These are phyloP conservation scores for Pichia cephalocereana DNA, from an alignment of 805 yeast species.

Conservation along the genomic window DNA sequence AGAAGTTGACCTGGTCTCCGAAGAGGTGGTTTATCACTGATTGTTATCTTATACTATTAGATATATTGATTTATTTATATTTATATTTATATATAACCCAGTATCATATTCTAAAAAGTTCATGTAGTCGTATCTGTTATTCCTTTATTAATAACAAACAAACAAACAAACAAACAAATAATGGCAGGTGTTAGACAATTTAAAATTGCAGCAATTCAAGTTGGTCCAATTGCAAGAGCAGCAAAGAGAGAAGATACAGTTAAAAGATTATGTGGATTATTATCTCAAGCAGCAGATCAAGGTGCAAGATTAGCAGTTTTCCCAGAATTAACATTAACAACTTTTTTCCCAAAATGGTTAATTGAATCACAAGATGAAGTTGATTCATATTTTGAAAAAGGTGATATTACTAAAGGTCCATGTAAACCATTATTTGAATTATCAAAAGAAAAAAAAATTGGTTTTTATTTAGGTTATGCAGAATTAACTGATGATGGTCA, in stretches of 20 bases:
- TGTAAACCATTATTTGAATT: constrained; percentile 30
- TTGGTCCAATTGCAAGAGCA: constrained; percentile 27
- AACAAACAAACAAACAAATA: not conserved
- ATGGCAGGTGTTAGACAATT: constrained; percentile 7
- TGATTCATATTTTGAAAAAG: constrained; percentile 29
- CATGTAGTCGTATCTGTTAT: too few species aligned
- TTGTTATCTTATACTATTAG: too few species aligned
- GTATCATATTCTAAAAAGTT: too few species aligned
- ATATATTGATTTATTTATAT: too few species aligned
- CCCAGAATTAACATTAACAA: constrained; percentile 30
- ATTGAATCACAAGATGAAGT: constrained; percentile 28
- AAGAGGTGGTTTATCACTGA: too few species aligned
- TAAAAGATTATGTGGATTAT: constrained; percentile 21
- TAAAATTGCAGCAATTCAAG: constrained; percentile 27
- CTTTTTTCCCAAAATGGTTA: constrained; percentile 30
- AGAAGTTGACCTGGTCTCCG: too few species aligned
- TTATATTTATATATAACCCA: too few species aligned
- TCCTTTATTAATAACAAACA: not conserved
- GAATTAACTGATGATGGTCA: constrained; percentile 31
- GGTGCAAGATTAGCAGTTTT: constrained; percentile 28
- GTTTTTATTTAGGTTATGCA: constrained; percentile 30
- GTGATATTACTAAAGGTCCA: constrained; percentile 23
- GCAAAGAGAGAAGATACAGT: constrained; percentile 25
- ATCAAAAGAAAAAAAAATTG: constrained; percentile 22
- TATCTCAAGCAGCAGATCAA: constrained; percentile 23